Evolutionary conservation across 805 yeast genomes (phyloP).

Genomic region (Monosporozyma siamensis): DNA sequence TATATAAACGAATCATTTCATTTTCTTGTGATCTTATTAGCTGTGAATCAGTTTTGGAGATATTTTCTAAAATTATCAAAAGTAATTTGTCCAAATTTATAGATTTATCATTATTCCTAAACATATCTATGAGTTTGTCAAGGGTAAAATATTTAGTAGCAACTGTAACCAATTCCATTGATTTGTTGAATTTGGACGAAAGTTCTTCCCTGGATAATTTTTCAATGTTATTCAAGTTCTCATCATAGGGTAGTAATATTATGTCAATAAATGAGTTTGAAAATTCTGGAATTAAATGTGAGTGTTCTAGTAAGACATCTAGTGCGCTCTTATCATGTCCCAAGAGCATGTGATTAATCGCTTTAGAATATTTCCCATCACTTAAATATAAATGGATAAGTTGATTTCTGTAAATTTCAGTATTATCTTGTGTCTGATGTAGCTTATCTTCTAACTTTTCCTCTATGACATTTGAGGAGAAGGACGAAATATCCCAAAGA

Average conservation of each 20-base stretch:
- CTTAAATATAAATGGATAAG: slow-evolving; percentile 48
- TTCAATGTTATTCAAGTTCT: slow-evolving; percentile 28
- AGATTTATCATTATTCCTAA: slow-evolving; percentile 28
- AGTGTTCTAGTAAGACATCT: slow-evolving; percentile 50
- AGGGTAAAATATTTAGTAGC: slow-evolving; percentile 61
- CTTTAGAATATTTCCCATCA: slow-evolving; percentile 48
- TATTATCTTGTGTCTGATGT: slow-evolving; percentile 25
- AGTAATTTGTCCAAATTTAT: slow-evolving; percentile 38
- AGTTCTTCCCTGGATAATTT: slow-evolving; percentile 30
- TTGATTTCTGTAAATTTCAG: slow-evolving; percentile 32
- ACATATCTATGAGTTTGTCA: slow-evolving; percentile 36
- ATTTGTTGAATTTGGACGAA: slow-evolving; percentile 29
- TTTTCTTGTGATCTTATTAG: slow-evolving; percentile 53
- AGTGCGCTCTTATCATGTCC: slow-evolving; percentile 48
- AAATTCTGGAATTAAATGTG: slow-evolving; percentile 44
- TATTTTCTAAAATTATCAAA: slow-evolving; percentile 54
- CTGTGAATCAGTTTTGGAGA: slow-evolving; percentile 49
- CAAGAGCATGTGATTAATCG: slow-evolving; percentile 53
- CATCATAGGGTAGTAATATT: slow-evolving; percentile 34
- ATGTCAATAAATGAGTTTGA: slow-evolving; percentile 43
- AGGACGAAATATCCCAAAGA: slow-evolving; percentile 51
- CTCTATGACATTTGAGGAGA: slow-evolving; percentile 38
- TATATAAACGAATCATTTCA: slow-evolving; percentile 53
- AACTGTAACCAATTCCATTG: slow-evolving; percentile 48
- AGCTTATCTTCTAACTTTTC: slow-evolving; percentile 36